These are phyloP conservation scores for Paramecium caudatum DNA, from an alignment of 73 alveolate genomes.

Conservation along the genomic window DNA sequence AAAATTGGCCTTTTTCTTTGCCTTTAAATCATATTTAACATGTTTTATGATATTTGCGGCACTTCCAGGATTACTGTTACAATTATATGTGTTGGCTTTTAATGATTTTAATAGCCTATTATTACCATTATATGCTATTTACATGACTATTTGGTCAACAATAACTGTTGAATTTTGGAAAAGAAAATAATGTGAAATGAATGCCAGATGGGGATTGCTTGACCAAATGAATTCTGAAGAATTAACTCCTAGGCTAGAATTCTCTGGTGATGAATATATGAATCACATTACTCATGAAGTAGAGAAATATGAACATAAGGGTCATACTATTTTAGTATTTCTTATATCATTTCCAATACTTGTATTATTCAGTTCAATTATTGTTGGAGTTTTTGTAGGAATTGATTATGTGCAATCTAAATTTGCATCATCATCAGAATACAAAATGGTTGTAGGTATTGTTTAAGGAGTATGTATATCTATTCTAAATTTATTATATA, in stretches of 20 bases:
- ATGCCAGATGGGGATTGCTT: slow-evolving; percentile 75
- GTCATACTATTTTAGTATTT: slow-evolving; percentile 51
- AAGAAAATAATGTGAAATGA: slow-evolving; percentile 73
- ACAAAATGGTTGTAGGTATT: slow-evolving; percentile 58
- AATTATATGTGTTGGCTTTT: slow-evolving; percentile 45
- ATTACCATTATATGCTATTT: slow-evolving; percentile 58
- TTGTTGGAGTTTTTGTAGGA: slow-evolving; percentile 57
- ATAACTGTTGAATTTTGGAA: slow-evolving; percentile 76
- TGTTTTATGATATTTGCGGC: slow-evolving; percentile 74
- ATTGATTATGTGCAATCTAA: slow-evolving; percentile 61
- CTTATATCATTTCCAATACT: slow-evolving; percentile 63
- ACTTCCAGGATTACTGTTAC: slow-evolving; percentile 65
- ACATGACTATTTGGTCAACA: slow-evolving; percentile 72
- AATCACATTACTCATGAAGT: slow-evolving; percentile 56
- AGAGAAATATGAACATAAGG: slow-evolving; percentile 39
- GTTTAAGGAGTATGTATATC: slow-evolving; percentile 63
- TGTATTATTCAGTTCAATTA: slow-evolving; percentile 43
- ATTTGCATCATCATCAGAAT: background rate
- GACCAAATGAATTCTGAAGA: slow-evolving; percentile 71
- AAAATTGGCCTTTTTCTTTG: slow-evolving; percentile 73
- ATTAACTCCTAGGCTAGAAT: slow-evolving; percentile 53
- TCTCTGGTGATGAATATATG: slow-evolving; percentile 73
- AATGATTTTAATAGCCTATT: slow-evolving; percentile 34
- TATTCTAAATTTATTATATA: slow-evolving; percentile 41
- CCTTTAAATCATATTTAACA: slow-evolving; percentile 68